These are phyloP conservation scores for Quercus phellos DNA, from an alignment of 331 rosid genomes.

Conservation along the genomic window DNA sequence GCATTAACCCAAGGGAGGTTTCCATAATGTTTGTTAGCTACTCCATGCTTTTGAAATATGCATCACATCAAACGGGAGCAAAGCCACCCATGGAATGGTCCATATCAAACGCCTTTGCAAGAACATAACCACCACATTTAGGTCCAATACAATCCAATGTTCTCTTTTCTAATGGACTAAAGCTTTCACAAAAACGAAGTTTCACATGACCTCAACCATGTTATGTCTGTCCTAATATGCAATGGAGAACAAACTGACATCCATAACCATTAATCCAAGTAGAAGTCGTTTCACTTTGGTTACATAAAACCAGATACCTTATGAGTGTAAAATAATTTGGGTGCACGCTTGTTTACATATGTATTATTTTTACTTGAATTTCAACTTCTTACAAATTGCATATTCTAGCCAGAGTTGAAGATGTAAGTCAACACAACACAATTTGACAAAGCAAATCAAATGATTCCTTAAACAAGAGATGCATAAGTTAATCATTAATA, in stretches of 20 bases:
- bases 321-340: neutral
- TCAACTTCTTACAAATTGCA: neutral
- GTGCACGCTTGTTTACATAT: neutral
- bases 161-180: neutral
- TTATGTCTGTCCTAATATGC: neutral
- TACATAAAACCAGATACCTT: neutral
- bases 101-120: neutral
- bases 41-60: neutral
- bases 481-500: neutral
- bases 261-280: neutral
- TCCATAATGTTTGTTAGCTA: neutral
- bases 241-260: neutral
- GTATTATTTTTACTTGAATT: neutral
- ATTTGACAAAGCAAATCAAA: neutral
- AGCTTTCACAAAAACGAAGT: neutral
- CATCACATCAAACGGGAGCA: neutral
- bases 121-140: neutral
- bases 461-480: neutral
- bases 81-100: neutral
- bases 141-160: neutral
- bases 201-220: neutral
- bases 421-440: neutral
- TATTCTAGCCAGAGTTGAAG: neutral
- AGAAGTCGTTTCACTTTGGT: neutral
- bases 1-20: neutral